phyloP scores from a whole-genome alignment of 441 rosid genomes.

The Mallotus repandus region DNA sequence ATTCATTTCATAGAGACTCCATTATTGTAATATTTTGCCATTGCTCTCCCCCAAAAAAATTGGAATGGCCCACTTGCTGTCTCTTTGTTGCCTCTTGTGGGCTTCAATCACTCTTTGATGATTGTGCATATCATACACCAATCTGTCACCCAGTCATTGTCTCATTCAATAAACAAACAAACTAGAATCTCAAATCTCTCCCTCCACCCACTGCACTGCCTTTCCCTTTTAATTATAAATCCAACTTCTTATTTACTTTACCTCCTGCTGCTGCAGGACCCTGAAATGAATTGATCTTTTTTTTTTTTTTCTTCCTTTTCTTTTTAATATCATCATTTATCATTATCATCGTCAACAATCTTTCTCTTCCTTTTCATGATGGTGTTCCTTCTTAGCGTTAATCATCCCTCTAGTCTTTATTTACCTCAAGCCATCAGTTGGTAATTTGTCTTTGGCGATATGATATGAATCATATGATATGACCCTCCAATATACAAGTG shows the following conservation, averaged over 20 bases:
- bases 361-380: background rate
- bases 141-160: slow-evolving; percentile 43
- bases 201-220: background rate
- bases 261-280: slow-evolving; percentile 12
- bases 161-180: slow-evolving; percentile 38
- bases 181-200: slow-evolving; percentile 23
- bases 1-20: slow-evolving; percentile 25
- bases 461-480: background rate
- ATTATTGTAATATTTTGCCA: slow-evolving; percentile 38
- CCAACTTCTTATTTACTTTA: slow-evolving; percentile 19
- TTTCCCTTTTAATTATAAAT: background rate
- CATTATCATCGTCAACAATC: background rate
- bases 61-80: slow-evolving; percentile 53
- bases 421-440: slow-evolving; percentile 10
- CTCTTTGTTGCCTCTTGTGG: slow-evolving; percentile 44
- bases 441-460: slow-evolving; percentile 2
- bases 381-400: slow-evolving; percentile 15
- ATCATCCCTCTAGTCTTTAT: slow-evolving; percentile 19
- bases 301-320: slow-evolving; percentile 7
- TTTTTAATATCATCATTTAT: slow-evolving; percentile 21
- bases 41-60: slow-evolving; percentile 27
- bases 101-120: slow-evolving; percentile 57
- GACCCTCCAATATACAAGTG: slow-evolving; percentile 3
- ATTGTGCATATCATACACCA: slow-evolving; percentile 40
- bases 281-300: background rate